Conservation (phyloP, 148 eudicot genomes). For the Silene latifolia region DNA sequence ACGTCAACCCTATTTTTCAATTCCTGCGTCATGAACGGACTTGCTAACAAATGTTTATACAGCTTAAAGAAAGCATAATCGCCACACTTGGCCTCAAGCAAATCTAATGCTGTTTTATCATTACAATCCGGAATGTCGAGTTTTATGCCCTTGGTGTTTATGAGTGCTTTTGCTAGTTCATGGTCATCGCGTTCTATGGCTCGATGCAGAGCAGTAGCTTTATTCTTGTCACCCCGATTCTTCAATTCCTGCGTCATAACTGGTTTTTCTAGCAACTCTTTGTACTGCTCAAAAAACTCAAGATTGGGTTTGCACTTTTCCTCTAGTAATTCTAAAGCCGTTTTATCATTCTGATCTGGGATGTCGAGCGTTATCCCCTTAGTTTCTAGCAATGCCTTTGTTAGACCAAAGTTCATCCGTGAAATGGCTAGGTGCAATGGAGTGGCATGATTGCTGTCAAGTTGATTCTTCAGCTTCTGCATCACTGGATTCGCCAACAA, state of each 20-base stretch:
- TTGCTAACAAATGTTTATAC: background rate
- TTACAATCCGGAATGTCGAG: background rate
- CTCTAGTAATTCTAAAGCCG: background rate
- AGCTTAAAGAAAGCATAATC: background rate
- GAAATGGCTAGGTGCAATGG: constrained; percentile 8
- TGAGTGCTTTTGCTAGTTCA: background rate
- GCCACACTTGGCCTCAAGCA: background rate
- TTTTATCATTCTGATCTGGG: background rate
- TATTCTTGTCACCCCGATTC: background rate
- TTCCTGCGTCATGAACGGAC: background rate
- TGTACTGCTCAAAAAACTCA: constrained; percentile 4
- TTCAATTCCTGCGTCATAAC: background rate
- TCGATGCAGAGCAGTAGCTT: constrained; percentile 9
- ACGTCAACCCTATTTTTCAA: background rate
- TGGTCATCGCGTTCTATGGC: background rate
- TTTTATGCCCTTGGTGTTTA: background rate
- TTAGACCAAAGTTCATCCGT: background rate
- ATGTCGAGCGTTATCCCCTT: background rate
- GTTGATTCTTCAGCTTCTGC: background rate
- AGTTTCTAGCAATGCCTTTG: constrained; percentile 6
- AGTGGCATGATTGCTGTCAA: constrained; percentile 1
- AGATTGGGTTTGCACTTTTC: background rate
- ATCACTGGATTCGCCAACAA: background rate
- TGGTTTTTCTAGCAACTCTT: background rate
- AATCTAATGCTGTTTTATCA: constrained; percentile 9